phyloP scores from a whole-genome alignment of 306 rosid genomes.

The Cicer pinnatifidum region DNA sequence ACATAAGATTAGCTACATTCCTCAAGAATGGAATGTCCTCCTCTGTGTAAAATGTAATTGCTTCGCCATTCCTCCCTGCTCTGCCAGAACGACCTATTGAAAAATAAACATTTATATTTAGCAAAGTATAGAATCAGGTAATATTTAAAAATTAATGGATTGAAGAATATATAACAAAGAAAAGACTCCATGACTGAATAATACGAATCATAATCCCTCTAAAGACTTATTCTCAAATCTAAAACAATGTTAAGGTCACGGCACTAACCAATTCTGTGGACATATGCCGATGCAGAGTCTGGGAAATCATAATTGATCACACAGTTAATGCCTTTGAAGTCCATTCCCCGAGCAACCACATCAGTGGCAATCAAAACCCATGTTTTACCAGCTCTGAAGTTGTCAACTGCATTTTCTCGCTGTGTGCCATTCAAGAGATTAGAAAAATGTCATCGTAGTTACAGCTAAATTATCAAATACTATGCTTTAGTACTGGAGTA shows the following conservation, averaged over 20 bases:
- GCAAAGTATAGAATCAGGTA: not conserved
- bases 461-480: conserved; percentile 11
- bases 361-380: conserved; percentile 98
- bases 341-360: conserved; percentile 97
- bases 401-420: conserved; percentile 88
- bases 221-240: conserved; percentile 30
- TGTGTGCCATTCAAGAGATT: conserved; percentile 47
- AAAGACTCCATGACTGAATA: conserved; percentile 12
- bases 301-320: conserved; percentile 96
- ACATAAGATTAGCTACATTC: conserved; percentile 83
- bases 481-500: not conserved
- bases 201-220: conserved; percentile 18
- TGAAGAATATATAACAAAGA: conserved; percentile 4
- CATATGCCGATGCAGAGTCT: conserved; percentile 82
- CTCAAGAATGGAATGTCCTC: conserved; percentile 78
- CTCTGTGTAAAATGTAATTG: conserved; percentile 85
- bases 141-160: not conserved
- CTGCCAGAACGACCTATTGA: conserved; percentile 89
- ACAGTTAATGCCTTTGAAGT: conserved; percentile 88
- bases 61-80: conserved; percentile 95
- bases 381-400: conserved; percentile 92
- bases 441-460: conserved; percentile 25
- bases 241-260: conserved; percentile 2
- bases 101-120: conserved; percentile 40
- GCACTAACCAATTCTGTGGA: conserved; percentile 89